A percentile compares a stretch with the other conserved stretches of the same genome.
Evolutionary conservation across 2,329 filamentous ascomycete species (phyloP).

Genomic region (Rachicladosporium sp.): DNA sequence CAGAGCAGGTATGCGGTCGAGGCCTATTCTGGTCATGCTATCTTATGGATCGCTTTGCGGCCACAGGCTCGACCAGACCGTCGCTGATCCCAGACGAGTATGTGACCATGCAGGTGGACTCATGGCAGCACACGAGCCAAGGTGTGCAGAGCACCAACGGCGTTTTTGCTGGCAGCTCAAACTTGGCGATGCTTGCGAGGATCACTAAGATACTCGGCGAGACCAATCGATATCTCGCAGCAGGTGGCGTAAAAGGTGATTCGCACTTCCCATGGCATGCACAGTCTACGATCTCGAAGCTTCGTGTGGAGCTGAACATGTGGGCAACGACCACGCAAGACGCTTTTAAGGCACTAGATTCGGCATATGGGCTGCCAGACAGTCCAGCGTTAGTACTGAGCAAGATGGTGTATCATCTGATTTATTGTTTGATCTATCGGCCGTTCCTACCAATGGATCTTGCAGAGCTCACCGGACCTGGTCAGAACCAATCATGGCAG

Average conservation of each 20-base stretch:
- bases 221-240: constrained; percentile 72
- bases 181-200: constrained; percentile 70
- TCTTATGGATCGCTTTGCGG: constrained; percentile 70
- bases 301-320: constrained; percentile 70
- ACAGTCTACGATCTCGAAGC: constrained; percentile 72
- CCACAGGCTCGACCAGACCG: constrained; percentile 69
- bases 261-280: constrained; percentile 88
- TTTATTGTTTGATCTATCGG: constrained; percentile 76
- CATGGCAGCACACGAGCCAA: constrained; percentile 17
- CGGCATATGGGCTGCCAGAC: constrained; percentile 64
- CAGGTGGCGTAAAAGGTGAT: constrained; percentile 76
- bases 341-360: constrained; percentile 62
- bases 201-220: constrained; percentile 71
- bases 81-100: constrained; percentile 69
- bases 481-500: constrained; percentile 84
- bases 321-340: constrained; percentile 76
- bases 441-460: constrained; percentile 79
- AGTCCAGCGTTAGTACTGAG: constrained; percentile 68
- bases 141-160: constrained; percentile 32
- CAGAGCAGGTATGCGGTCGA: constrained; percentile 63
- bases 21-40: constrained; percentile 87
- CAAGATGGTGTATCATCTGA: constrained; percentile 76
- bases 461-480: constrained; percentile 63
- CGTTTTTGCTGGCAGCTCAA: constrained; percentile 58
- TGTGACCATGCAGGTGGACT: constrained; percentile 62